Conservation (phyloP, 2,329 filamentous ascomycete species). For the Dactylellina parvicollis region DNA sequence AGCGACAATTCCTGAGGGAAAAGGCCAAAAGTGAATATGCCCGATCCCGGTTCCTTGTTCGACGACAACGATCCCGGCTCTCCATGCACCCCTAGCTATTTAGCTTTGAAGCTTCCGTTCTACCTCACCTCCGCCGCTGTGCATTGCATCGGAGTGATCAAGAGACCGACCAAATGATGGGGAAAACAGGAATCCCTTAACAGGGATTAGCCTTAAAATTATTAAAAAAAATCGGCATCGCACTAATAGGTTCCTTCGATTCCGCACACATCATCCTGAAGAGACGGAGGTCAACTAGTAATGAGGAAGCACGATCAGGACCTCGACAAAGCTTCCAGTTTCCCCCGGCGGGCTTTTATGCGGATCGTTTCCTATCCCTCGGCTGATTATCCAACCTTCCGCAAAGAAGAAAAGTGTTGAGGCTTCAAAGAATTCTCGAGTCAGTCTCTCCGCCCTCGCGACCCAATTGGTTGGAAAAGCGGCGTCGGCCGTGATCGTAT, state of each 20-base stretch:
- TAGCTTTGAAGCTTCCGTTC: conserved; percentile 52
- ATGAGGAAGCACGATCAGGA: conserved; percentile 29
- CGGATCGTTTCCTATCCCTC: conserved; percentile 37
- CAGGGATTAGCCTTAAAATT: conserved; percentile 51
- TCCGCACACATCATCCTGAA: conserved; percentile 49
- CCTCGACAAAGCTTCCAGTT: conserved; percentile 39
- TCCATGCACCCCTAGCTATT: conserved; percentile 50
- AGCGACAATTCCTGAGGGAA: conserved; percentile 14
- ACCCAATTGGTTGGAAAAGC: conserved; percentile 41
- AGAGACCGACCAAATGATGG: conserved; percentile 38
- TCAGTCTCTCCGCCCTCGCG: conserved; percentile 31
- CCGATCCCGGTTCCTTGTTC: conserved; percentile 53
- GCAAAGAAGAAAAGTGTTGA: conserved; percentile 39
- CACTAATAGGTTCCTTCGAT: conserved; percentile 33
- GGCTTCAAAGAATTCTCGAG: conserved; percentile 28
- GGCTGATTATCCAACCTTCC: conserved; percentile 43
- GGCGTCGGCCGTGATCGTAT: conserved; percentile 41
- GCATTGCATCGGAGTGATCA: conserved; percentile 46
- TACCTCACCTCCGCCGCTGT: conserved; percentile 43
- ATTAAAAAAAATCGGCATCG: conserved; percentile 46
- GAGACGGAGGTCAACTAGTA: conserved; percentile 28
- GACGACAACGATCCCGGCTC: conserved; percentile 49
- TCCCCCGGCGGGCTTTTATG: conserved; percentile 33
- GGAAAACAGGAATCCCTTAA: conserved; percentile 47
- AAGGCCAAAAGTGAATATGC: conserved; percentile 53